These are phyloP conservation scores for Bacidia rubella DNA, from an alignment of 495 filamentous ascomycete genomes.

Conservation along the genomic window DNA sequence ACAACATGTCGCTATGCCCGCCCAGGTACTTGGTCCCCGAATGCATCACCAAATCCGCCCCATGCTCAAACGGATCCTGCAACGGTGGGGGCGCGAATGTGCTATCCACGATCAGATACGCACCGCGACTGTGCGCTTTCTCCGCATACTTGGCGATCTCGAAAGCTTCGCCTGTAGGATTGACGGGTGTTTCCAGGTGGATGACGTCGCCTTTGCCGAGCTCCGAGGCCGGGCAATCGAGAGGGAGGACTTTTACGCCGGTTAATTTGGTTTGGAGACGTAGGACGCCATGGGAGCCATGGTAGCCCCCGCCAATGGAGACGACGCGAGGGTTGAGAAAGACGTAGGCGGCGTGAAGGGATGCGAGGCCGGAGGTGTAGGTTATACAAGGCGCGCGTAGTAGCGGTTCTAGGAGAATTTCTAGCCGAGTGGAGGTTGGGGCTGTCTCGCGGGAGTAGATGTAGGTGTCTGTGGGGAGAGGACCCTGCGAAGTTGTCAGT, in stretches of 20 bases:
- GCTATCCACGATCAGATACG: constrained; percentile 68
- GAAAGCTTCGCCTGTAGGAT: constrained; percentile 71
- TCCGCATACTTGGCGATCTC: constrained; percentile 54
- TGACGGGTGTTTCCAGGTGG: constrained; percentile 84
- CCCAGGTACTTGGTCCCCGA: constrained; percentile 90
- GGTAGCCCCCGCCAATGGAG: constrained; percentile 72
- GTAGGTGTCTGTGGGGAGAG: constrained; percentile 22
- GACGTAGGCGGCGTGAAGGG: constrained; percentile 71
- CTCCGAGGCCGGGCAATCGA: constrained; percentile 42
- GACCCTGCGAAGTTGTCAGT: constrained; percentile 1
- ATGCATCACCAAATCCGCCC: constrained; percentile 83
- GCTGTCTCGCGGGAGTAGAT: constrained; percentile 69
- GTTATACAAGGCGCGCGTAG: constrained; percentile 54
- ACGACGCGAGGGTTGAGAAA: constrained; percentile 66
- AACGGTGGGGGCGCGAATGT: constrained; percentile 90
- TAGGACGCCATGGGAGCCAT: constrained; percentile 83
- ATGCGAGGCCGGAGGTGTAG: constrained; percentile 75
- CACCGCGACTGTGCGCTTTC: constrained; percentile 58
- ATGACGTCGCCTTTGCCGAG: constrained; percentile 67
- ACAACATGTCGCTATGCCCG: constrained; percentile 82
- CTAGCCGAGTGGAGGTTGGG: constrained; percentile 72
- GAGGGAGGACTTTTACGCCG: constrained; percentile 48
- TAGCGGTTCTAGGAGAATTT: constrained; percentile 60
- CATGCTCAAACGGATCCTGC: constrained; percentile 62
- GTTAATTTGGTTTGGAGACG: constrained; percentile 54